These are phyloP conservation scores for Pichia inconspicua DNA, from an alignment of 1,139 yeast species.

Conservation along the genomic window DNA sequence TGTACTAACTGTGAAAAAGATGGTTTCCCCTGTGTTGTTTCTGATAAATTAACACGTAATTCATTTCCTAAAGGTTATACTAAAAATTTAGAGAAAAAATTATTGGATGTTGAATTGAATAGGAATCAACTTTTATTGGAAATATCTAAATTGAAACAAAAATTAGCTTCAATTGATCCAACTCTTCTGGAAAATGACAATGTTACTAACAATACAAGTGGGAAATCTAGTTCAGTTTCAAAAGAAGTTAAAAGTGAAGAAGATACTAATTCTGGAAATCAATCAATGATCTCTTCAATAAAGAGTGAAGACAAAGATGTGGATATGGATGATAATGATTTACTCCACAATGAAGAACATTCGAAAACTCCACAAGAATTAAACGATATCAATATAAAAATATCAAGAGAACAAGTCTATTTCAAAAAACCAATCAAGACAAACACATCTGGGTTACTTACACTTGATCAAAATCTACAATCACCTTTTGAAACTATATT, in stretches of 20 bases:
- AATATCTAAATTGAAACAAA: constrained; percentile 18
- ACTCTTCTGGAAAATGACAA: not conserved
- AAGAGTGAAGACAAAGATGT: not conserved
- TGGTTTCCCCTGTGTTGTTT: constrained; percentile 60
- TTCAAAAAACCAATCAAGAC: constrained; percentile 11
- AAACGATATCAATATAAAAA: not conserved
- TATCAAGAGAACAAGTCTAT: constrained; percentile 1
- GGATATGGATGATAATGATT: not conserved
- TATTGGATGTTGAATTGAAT: constrained; percentile 54
- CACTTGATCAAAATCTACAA: constrained; percentile 20
- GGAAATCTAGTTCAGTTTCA: not conserved
- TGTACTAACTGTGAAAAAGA: constrained; percentile 60
- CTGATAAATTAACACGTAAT: constrained; percentile 64
- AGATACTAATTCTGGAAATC: not conserved
- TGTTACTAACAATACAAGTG: not conserved
- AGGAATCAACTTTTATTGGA: constrained; percentile 33
- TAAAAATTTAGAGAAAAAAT: constrained; percentile 57
- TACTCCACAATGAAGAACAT: not conserved
- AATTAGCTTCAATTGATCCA: not conserved
- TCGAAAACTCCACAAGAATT: not conserved
- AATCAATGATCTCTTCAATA: too few relatives aligned
- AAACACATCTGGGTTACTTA: constrained; percentile 17
- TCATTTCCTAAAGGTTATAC: constrained; percentile 75
- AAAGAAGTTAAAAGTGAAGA: not conserved
- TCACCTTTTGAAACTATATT: constrained; percentile 23